A percentile compares a stretch with the other conserved stretches of the same genome.
Evolutionary conservation across 1,284 basidiomycete genomes (phyloP).

Genomic region (Naganishia cerealis): DNA sequence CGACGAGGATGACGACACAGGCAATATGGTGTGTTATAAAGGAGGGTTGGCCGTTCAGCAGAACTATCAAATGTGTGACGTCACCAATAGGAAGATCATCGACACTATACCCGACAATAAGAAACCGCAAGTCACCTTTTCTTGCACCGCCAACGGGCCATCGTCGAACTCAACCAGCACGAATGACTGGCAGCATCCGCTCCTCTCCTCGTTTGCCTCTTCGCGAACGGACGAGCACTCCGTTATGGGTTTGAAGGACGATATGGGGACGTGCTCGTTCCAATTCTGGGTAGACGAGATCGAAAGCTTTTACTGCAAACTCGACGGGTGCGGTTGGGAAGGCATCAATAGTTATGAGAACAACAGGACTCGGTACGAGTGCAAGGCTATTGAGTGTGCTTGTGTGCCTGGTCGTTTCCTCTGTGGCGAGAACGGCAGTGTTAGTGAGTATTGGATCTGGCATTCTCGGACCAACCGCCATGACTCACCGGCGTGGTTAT

Average conservation of each 20-base stretch:
- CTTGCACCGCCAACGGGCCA: conserved; percentile 61
- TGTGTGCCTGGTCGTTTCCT: conserved; percentile 91
- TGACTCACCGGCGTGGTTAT: neutral
- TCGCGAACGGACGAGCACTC: neutral
- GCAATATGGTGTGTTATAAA: conserved; percentile 89
- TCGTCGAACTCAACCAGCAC: conserved; percentile 37
- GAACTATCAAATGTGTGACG: conserved; percentile 96
- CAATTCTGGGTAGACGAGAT: conserved; percentile 95
- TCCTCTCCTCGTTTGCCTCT: conserved; percentile 34
- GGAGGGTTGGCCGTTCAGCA: conserved; percentile 86
- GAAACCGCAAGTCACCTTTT: conserved; percentile 92
- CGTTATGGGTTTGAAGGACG: conserved; percentile 13
- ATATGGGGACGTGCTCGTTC: conserved; percentile 71
- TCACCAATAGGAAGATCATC: conserved; percentile 88
- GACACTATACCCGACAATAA: conserved; percentile 78
- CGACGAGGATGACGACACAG: conserved; percentile 56
- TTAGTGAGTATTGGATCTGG: conserved; percentile 63
- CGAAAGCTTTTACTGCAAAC: conserved; percentile 92
- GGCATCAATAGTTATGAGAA: conserved; percentile 55
- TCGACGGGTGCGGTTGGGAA: conserved; percentile 60
- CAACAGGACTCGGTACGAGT: conserved; percentile 74
- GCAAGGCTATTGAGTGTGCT: conserved; percentile 79
- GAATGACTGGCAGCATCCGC: conserved; percentile 33
- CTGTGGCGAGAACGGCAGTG: conserved; percentile 91
- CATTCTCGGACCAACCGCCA: neutral